phyloP scores from a whole-genome alignment of 257 asterid genomes.

The Solanum ahanhuiri region DNA sequence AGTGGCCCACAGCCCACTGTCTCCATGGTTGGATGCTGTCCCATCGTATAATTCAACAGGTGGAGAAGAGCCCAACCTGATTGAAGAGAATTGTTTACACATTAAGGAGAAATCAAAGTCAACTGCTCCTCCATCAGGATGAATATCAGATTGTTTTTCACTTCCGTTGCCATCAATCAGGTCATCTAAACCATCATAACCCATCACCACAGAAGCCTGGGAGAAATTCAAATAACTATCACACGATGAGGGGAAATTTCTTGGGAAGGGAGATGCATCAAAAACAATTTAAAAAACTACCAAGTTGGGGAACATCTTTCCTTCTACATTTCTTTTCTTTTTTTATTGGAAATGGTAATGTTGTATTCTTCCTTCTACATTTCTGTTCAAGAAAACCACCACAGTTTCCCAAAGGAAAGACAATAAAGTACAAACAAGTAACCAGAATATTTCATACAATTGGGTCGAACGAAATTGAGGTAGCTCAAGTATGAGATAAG shows the following conservation, averaged over 20 bases:
- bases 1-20: constrained; percentile 35
- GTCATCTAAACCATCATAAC: constrained; percentile 55
- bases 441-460: not conserved
- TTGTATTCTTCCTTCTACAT: not conserved
- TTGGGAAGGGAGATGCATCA: not conserved
- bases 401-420: not conserved
- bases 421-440: not conserved
- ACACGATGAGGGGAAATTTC: not conserved
- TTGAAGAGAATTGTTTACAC: constrained; percentile 62
- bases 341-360: not conserved
- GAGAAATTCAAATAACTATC: constrained; percentile 12
- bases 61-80: constrained; percentile 56
- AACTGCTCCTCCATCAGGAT: constrained; percentile 18
- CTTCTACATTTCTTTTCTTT: not conserved
- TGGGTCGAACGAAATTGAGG: not conserved
- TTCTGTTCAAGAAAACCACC: not conserved
- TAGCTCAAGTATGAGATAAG: not conserved
- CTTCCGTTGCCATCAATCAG: constrained; percentile 32
- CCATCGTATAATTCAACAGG: constrained; percentile 68
- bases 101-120: constrained; percentile 54
- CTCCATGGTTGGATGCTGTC: constrained; percentile 24
- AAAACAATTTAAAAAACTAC: not conserved
- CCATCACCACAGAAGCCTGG: constrained; percentile 61
- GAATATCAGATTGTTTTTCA: constrained; percentile 23
- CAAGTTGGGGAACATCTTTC: not conserved